phyloP scores from a whole-genome alignment of 495 filamentous ascomycete genomes.

The Hyaloscypha finlandica region DNA sequence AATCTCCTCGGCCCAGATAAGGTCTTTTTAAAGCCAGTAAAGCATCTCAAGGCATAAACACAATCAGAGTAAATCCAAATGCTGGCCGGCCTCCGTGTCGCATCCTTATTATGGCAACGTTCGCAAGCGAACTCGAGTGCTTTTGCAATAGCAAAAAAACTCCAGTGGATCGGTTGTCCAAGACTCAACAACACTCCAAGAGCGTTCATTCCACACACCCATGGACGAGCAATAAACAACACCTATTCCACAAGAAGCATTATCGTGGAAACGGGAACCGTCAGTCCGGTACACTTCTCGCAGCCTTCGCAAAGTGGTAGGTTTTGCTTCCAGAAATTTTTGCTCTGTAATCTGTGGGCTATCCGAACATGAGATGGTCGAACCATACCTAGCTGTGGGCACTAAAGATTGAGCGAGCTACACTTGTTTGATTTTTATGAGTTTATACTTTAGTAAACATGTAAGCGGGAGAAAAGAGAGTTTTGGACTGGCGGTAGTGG shows the following conservation, averaged over 20 bases:
- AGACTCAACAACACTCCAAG: neutral
- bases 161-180: neutral
- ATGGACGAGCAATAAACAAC: neutral
- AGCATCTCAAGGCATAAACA: neutral
- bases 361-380: neutral
- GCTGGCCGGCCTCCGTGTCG: neutral
- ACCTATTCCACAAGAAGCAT: neutral
- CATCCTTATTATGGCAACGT: neutral
- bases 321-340: neutral
- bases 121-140: neutral
- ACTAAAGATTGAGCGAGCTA: neutral
- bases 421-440: neutral
- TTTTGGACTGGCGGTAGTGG: no score
- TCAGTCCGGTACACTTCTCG: neutral
- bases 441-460: no score
- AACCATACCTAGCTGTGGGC: neutral
- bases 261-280: neutral
- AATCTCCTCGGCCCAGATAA: neutral
- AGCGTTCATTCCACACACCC: neutral
- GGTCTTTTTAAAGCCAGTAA: neutral
- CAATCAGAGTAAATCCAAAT: conserved; percentile 3
- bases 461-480: no score
- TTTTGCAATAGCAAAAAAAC: neutral
- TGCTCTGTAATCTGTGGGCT: neutral
- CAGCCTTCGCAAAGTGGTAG: conserved; percentile 1